Percentiles rank a stretch among this genome's conserved stretches.
These are phyloP conservation scores for Penicillium hordei DNA, from an alignment of 2,329 filamentous ascomycete genomes.

Conservation along the genomic window DNA sequence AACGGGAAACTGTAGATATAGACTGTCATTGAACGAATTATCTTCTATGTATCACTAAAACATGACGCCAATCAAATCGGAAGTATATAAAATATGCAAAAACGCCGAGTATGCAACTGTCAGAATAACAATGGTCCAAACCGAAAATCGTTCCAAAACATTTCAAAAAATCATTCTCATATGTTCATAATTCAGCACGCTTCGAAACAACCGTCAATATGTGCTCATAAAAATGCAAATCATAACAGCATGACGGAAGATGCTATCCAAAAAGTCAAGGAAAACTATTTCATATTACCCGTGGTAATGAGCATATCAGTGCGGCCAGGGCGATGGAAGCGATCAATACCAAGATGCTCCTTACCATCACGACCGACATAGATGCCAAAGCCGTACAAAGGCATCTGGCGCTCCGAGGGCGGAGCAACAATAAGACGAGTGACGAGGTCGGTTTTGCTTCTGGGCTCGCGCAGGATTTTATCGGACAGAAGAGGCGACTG, in stretches of 20 bases:
- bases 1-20: not conserved
- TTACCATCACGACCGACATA: slow-evolving; percentile 59
- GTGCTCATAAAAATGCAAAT: slow-evolving; percentile 1
- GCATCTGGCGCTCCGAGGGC: slow-evolving; percentile 37
- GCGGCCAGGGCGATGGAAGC: slow-evolving; percentile 47
- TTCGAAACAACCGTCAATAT: slow-evolving; percentile 1
- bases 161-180: not conserved
- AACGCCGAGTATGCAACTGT: slow-evolving; percentile 14
- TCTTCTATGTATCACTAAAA: not conserved
- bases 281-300: slow-evolving; percentile 27
- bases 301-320: slow-evolving; percentile 47
- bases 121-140: not conserved
- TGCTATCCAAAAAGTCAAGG: slow-evolving; percentile 3
- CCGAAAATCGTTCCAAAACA: not conserved
- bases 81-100: not conserved
- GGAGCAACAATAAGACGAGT: slow-evolving; percentile 62
- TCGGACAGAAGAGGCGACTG: slow-evolving; percentile 71
- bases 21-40: not conserved
- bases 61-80: not conserved
- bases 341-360: slow-evolving; percentile 61
- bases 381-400: slow-evolving; percentile 58
- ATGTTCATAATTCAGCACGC: not conserved
- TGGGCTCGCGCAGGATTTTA: slow-evolving; percentile 67
- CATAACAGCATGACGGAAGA: slow-evolving; percentile 5
- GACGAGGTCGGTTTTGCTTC: slow-evolving; percentile 67